Base-by-base conservation (phyloP, 164 flowering plant genomes). In the Sedum album region DNA sequence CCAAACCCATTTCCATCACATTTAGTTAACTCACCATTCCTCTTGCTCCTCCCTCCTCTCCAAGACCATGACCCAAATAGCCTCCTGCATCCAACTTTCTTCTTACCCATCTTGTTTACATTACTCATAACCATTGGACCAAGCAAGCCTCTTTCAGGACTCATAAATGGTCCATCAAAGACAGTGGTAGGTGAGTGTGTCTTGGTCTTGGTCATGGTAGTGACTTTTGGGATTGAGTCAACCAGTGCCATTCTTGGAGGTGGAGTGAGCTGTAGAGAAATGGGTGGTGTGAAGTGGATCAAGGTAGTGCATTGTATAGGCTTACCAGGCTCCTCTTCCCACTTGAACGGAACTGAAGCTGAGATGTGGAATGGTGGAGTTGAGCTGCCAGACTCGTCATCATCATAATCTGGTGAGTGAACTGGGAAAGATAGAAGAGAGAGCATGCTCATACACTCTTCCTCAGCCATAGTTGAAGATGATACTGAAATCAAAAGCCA, bases 281-380 rank as follows among this genome's bases (percentile, higher is more conserved):
- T 53, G 62, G 62, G 62, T 57, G 26, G 20, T 26, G 62, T 28
- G 33, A 28, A 57, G 33, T 26, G 62, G 33, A 57, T 57, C 33
- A 57, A 57, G 62, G 33, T 33, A 13, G 62, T 57, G 62, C 62
- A 57, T 28, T 33, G 62, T 8, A 57, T 57, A 15, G 33, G 62
- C 31, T 57, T 57, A 1, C 62, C 62, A 28, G 62, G 62, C 62
- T 57, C 62, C 62, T 57, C 62, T 20, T 57, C 62, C 62, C 62
- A 57, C 20, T 57, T 57, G 33, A 57, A 57, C 15, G 62, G 62
- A 1, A 57, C 62, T 28, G 62, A 57, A 57, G 33, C 62, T 57
- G 62, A 28, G 62, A 26, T 14, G 20, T 57, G 62, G 33, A 57
- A 57, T 28, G 62, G 33, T 57, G 62, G 33, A 28, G 62, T 57